Percentiles rank a stretch among this genome's conserved stretches.
phyloP scores from a whole-genome alignment of 768 basidiomycete species.

The Panaeolus papilionaceus region DNA sequence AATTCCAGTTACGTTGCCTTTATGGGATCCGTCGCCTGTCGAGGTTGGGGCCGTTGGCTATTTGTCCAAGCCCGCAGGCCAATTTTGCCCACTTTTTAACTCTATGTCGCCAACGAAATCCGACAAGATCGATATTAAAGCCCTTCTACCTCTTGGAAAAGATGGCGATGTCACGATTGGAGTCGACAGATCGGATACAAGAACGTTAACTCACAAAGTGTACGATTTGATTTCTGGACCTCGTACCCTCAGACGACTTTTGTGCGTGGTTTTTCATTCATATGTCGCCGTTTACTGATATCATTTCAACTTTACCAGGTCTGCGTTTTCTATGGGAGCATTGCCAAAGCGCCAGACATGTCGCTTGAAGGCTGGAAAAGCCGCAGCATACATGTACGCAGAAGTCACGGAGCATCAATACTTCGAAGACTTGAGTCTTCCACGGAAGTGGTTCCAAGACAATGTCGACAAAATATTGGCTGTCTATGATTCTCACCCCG shows the following conservation, averaged over 20 bases:
- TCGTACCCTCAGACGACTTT: conserved; percentile 30
- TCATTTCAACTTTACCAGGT: too few relatives aligned
- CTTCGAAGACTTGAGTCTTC: conserved; percentile 25
- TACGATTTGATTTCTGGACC: conserved; percentile 36
- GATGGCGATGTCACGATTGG: too few relatives aligned
- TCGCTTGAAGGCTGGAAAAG: conserved; percentile 23
- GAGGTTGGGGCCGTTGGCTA: conserved; percentile 80
- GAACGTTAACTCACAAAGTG: conserved; percentile 37
- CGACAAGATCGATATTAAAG: too few relatives aligned
- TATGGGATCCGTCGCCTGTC: conserved; percentile 74
- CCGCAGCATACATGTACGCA: conserved; percentile 25
- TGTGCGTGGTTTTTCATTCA: conserved; percentile 38
- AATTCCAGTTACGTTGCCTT: conserved; percentile 60
- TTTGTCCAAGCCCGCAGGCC: conserved; percentile 66
- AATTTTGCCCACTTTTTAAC: conserved; percentile 78
- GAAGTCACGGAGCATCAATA: conserved; percentile 30
- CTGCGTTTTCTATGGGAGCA: too few relatives aligned
- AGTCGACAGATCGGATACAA: too few relatives aligned
- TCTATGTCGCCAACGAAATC: conserved; percentile 57
- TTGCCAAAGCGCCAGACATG: conserved; percentile 27
- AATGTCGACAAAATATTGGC: conserved; percentile 27
- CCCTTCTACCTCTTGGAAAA: conserved; percentile 42
- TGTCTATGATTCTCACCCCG: conserved; percentile 24
- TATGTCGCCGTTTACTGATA: too few relatives aligned
- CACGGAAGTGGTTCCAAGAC: conserved; percentile 29